phyloP scores from a whole-genome alignment of 2,329 filamentous ascomycete species.

The Verticillium longisporum region DNA sequence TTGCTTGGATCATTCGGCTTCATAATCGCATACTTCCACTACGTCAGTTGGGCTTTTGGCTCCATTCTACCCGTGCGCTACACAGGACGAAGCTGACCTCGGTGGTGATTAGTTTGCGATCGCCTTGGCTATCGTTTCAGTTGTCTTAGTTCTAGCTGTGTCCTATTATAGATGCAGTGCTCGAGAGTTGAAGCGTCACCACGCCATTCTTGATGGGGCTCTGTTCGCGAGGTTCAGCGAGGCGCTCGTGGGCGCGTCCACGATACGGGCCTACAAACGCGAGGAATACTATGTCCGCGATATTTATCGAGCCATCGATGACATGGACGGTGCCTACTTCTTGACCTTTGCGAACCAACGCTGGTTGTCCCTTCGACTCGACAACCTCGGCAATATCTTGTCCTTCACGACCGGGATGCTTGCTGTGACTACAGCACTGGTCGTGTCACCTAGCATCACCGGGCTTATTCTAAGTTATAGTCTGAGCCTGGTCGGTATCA shows the following conservation, averaged over 20 bases:
- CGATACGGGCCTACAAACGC: constrained; percentile 84
- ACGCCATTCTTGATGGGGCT: constrained; percentile 76
- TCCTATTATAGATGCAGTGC: constrained; percentile 87
- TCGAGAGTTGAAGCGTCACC: constrained; percentile 89
- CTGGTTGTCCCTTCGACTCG: constrained; percentile 82
- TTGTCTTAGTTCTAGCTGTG: constrained; percentile 75
- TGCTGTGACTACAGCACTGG: constrained; percentile 85
- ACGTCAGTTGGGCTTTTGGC: constrained; percentile 38
- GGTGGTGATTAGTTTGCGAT: constrained; percentile 47
- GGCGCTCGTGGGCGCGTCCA: constrained; percentile 74
- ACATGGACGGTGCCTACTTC: constrained; percentile 93
- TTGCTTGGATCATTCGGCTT: constrained; percentile 79
- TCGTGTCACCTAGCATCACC: constrained; percentile 74
- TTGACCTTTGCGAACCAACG: constrained; percentile 93
- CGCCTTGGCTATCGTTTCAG: constrained; percentile 55
- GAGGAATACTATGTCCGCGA: constrained; percentile 67
- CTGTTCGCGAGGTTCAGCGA: constrained; percentile 92
- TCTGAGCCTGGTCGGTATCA: constrained; percentile 88
- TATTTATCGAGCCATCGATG: constrained; percentile 69
- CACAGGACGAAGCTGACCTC: too few species aligned
- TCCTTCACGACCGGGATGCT: constrained; percentile 86
- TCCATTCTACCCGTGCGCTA: too few species aligned
- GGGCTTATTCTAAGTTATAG: constrained; percentile 92
- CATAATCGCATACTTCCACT: constrained; percentile 94
- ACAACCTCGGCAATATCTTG: constrained; percentile 74